phyloP scores from a whole-genome alignment of 2,329 filamentous ascomycete species.

The Apiospora koreana region DNA sequence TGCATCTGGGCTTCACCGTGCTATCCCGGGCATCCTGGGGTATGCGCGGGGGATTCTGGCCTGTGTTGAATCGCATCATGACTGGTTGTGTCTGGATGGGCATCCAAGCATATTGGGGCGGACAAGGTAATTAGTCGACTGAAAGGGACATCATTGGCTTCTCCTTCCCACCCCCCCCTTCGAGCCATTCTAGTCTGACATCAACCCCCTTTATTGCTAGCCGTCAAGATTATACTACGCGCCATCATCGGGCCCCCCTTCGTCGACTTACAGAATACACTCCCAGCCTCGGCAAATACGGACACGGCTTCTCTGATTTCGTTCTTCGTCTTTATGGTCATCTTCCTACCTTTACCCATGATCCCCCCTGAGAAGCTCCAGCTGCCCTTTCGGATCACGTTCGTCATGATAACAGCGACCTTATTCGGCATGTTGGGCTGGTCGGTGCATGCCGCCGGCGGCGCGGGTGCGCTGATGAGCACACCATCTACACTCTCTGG shows the following conservation, averaged over 20 bases:
- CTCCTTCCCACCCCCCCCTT: background rate
- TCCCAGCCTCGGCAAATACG: constrained; percentile 26
- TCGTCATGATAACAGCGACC: constrained; percentile 31
- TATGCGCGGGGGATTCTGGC: constrained; percentile 35
- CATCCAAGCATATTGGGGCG: constrained; percentile 31
- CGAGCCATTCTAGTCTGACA: background rate
- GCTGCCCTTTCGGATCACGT: constrained; percentile 27
- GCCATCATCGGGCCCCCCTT: constrained; percentile 29
- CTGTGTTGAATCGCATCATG: constrained; percentile 32
- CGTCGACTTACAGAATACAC: constrained; percentile 25
- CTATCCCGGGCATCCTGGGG: constrained; percentile 25
- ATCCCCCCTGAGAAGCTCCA: constrained; percentile 32
- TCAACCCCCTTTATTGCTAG: constrained; percentile 7
- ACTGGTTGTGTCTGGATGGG: constrained; percentile 34
- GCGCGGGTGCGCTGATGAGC: constrained; percentile 26
- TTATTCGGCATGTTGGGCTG: constrained; percentile 34
- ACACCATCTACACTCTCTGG: constrained; percentile 24
- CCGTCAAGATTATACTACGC: constrained; percentile 31
- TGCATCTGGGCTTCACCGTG: constrained; percentile 36
- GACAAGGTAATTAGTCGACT: constrained; percentile 24
- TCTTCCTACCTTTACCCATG: constrained; percentile 29
- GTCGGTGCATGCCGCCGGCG: constrained; percentile 28
- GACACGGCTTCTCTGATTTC: constrained; percentile 31
- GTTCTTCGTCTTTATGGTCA: constrained; percentile 29
- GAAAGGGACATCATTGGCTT: too few species aligned